phyloP scores from a whole-genome alignment of 495 filamentous ascomycete species.

The Hypoxylon crocopeplum region DNA sequence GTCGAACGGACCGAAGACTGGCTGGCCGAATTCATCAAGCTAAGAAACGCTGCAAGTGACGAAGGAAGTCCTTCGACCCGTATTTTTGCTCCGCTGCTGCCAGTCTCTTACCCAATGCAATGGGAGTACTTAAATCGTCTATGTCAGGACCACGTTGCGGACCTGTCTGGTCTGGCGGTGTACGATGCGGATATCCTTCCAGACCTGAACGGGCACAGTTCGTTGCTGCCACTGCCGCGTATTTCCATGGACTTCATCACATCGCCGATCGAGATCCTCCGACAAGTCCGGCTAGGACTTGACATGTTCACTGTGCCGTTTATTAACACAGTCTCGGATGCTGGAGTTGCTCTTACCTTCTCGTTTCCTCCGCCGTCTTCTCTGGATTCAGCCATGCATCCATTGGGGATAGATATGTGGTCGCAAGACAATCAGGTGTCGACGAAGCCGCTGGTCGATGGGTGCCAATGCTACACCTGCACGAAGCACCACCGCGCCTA shows the following conservation, averaged over 20 bases:
- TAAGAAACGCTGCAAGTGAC: constrained; percentile 41
- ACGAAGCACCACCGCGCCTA: constrained; percentile 83
- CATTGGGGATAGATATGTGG: constrained; percentile 83
- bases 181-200: constrained; percentile 76
- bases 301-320: constrained; percentile 83
- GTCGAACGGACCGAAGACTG: constrained; percentile 80
- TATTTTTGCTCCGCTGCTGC: constrained; percentile 83
- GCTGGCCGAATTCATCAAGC: constrained; percentile 65
- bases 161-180: constrained; percentile 79
- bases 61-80: constrained; percentile 43
- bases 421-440: constrained; percentile 59
- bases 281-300: constrained; percentile 74
- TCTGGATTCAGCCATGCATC: constrained; percentile 24
- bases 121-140: constrained; percentile 77
- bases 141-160: constrained; percentile 50
- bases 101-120: constrained; percentile 75
- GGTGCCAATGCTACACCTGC: constrained; percentile 86
- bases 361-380: constrained; percentile 63
- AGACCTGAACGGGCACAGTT: constrained; percentile 63
- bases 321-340: constrained; percentile 74
- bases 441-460: constrained; percentile 60
- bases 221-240: constrained; percentile 66
- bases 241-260: constrained; percentile 71
- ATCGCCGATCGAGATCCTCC: constrained; percentile 76
- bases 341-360: constrained; percentile 85